Evolutionary conservation across 2,329 filamentous ascomycete species (phyloP), one percentile per base, ranked within the genome.

Genomic region (Diaporthe longicolla): DNA sequence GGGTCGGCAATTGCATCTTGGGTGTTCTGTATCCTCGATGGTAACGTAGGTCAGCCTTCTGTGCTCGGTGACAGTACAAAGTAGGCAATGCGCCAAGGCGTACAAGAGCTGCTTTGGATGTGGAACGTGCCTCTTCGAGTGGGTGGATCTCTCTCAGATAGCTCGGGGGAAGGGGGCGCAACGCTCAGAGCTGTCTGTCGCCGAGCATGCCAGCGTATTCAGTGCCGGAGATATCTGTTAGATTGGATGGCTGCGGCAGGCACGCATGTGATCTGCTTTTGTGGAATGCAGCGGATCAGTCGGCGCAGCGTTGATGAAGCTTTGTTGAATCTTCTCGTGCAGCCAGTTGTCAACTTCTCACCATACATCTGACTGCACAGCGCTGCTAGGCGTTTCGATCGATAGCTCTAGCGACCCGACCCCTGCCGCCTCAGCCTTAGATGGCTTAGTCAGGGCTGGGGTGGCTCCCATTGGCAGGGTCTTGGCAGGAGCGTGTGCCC

Each of bases 1-100:
- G 79, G 71, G 84, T 82, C 81, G 81, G 83, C 76, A 86, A 78
- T 75, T 85, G 83, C 88, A 90, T 90, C 9, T 50, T 69, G 52
- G 43, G 40, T 43, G 57, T 58, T 37, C 29, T n/a, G 29, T 71
- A 19, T 40, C 50, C 19, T n/a, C 19, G 21, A 55, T 5, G 19
- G 40, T 58, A 3, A n/a, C 43, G 40, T n/a, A 32, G 9, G 26
- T 70, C 55, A 73, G 70, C 29, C 32, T 50, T 13, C 48, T n/a
- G 15, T 55, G 65, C 24, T 24, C 26, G 40, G 61, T 19, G 17
- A 19, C 43, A 35, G 35, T 7, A 40, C 48, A 40, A 54, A 40
- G 48, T 29, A 37, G 63, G 32, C 45, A 54, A 54, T 54, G 63
- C 63, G 48, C 63, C 63, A 29, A 54, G 48, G 48, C 63, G 63